Percentiles rank a stretch among this genome's conserved stretches.
These are phyloP conservation scores for Ustilago esculenta DNA, from an alignment of 1,284 basidiomycete species.

Conservation along the genomic window DNA sequence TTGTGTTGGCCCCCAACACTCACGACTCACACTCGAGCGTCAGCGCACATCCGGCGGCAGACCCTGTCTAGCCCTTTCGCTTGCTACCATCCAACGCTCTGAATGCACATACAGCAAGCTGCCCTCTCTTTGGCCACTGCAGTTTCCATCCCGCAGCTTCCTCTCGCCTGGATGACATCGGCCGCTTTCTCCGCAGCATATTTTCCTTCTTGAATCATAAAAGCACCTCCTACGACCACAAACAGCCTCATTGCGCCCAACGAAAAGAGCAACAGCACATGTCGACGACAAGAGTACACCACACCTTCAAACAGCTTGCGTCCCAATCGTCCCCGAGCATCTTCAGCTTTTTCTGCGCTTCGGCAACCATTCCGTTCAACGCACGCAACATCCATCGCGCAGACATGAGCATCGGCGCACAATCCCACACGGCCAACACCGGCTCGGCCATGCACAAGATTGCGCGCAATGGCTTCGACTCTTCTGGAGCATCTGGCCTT, in stretches of 20 bases:
- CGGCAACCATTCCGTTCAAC: background rate
- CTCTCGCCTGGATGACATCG: background rate
- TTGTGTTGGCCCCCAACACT: too few relatives aligned
- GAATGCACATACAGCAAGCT: too few relatives aligned
- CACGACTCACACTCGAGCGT: too few relatives aligned
- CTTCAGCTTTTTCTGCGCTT: background rate
- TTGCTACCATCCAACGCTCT: too few relatives aligned
- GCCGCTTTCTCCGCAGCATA: conserved; percentile 10
- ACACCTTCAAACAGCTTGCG: background rate
- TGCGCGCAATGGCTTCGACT: conserved; percentile 52
- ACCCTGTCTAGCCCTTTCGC: too few relatives aligned
- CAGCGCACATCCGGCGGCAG: too few relatives aligned
- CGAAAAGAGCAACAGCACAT: conserved; percentile 2
- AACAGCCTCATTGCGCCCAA: background rate
- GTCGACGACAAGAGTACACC: conserved; percentile 9
- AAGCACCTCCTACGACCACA: too few relatives aligned
- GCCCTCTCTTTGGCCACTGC: too few relatives aligned
- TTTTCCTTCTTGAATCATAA: too few relatives aligned
- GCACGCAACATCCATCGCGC: background rate
- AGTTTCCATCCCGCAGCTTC: too few relatives aligned
- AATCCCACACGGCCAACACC: background rate
- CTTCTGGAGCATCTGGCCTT: conserved; percentile 38
- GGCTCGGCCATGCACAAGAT: conserved; percentile 45
- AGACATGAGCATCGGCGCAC: conserved; percentile 17
- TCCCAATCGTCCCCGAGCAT: background rate